Evolutionary conservation across 2,329 filamentous ascomycete species (phyloP), one percentile per base, ranked within the genome.

Genomic region (Drechslera avenae): DNA sequence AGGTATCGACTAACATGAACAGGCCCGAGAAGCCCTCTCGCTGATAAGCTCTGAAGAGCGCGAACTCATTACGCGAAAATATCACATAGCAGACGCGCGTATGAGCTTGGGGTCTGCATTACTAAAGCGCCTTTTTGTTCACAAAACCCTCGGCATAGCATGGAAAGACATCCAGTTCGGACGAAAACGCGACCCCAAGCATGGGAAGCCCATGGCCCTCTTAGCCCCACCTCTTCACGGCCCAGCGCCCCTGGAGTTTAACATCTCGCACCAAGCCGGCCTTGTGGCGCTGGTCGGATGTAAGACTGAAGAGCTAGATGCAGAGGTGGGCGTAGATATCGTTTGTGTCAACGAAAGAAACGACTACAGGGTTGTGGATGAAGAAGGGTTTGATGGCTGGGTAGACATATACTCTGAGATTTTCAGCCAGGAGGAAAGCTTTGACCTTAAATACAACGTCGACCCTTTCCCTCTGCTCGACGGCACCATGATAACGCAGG

Each of bases 181-280:
- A 9, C 81, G 85, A 18, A 77, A 72, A 78, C 85, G 76, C 53
- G 73, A 70, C 62, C 77, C 75, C 17, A 75, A 75, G 48, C 77
- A 81, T 50, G 79, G 79, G 19, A 81, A 81, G 77, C 76, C 79
- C 56, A 72, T 78, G 69, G 75, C 80, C 48, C 72, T 82, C 62
- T 58, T 75, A 51, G 16, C 16, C 7, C 48, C 43, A 21, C 52
- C 52, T 10, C 35, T 43, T 18, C 18, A 37, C 16, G 48, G 43
- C 3, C 43, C 59, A 46, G 37, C 75, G 58, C 61, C 74, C 52
- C 72, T 86, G 31, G 83, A 87, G 56, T 92, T 93, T 79, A 93
- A 93, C 73, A 82, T 92, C 47, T 87, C 84, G 37, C 89, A 93
- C 71, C 89, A 93, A 76, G 86, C 86, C 7, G 89, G 89, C 1